Base-by-base conservation (phyloP, 2,329 filamentous ascomycete species). In the Decorospora gaudefroyi region DNA sequence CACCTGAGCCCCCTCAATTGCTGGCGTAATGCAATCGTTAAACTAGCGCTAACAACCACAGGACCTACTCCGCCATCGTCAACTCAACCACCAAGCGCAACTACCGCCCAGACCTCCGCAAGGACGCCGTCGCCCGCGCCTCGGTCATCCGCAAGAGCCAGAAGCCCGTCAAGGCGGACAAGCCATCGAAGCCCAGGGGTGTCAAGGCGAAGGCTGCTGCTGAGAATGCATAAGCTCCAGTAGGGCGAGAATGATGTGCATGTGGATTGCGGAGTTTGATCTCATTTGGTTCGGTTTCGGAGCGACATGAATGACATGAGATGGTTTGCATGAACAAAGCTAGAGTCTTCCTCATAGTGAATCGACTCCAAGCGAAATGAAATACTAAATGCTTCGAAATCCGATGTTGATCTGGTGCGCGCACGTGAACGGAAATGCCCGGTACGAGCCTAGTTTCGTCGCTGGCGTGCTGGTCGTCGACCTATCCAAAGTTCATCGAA, bases 21-120 rank as follows among this genome's bases (percentile, higher is more conserved):
- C 38, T 27, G n/a, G 17, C 4, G 4, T 26, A 32, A 34, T 30
- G 13, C 10, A 6, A 31, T n/a, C 11, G 8, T 6, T 18, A 27
- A 7, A 28, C 16, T 19, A 17, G n/a, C 29, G 15, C 50, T 51
- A 34, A 52, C 27, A 29, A 27, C 6, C 10, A 23, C 30, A 65
- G 90, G 83, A 86, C 87, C 78, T 97, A 91, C 85, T 88, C 87
- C 79, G 81, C 82, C 67, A 84, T 97, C 72, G 90, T 90, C 77
- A 87, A 83, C 79, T 79, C 80, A 73, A 84, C 85, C 65, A 87
- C 90, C 74, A 90, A 90, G 84, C 81, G 82, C 72, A 83, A 85
- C 71, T 99, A 97, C 86, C 88, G 76, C 52, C 57, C 71, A 30
- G 76, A 79, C 64, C 70, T 79, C 53, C 72, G 75, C 61, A 65